Conservation (phyloP, 2,329 filamentous ascomycete species). For the Sphaerulina vaccinii region DNA sequence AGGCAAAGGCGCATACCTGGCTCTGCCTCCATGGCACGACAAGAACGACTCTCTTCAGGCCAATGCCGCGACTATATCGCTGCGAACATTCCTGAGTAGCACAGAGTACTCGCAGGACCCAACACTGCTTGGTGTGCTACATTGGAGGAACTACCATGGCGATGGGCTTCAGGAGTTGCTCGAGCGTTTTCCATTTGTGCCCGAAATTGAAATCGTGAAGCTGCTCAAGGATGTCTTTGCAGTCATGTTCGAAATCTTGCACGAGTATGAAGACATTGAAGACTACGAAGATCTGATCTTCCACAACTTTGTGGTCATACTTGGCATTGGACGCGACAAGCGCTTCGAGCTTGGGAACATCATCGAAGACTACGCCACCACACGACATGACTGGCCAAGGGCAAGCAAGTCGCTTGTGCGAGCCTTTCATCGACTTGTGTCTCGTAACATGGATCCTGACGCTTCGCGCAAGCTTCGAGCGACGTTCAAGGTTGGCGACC, state of each 20-base stretch:
- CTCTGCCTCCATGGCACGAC: conserved; percentile 75
- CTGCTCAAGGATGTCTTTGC: conserved; percentile 86
- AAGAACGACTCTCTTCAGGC: conserved; percentile 71
- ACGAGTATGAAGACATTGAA: conserved; percentile 86
- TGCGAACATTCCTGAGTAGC: conserved; percentile 88
- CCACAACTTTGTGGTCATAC: conserved; percentile 80
- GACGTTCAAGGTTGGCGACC: conserved; percentile 90
- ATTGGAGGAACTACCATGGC: conserved; percentile 63
- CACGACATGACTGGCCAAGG: conserved; percentile 87
- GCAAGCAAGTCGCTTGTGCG: conserved; percentile 83
- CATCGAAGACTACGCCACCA: conserved; percentile 88
- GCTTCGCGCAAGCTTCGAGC: conserved; percentile 81
- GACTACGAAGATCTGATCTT: conserved; percentile 93
- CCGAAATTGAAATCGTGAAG: conserved; percentile 97
- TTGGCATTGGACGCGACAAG: conserved; percentile 91
- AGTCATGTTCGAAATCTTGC: conserved; percentile 84
- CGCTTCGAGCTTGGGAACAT: conserved; percentile 88
- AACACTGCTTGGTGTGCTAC: conserved; percentile 75
- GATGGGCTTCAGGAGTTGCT: conserved; percentile 72
- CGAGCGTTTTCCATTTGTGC: conserved; percentile 84
- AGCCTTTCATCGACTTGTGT: conserved; percentile 79
- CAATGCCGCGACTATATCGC: conserved; percentile 67
- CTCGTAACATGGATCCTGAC: conserved; percentile 78
- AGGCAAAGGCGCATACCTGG: conserved; percentile 84
- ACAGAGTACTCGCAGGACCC: conserved; percentile 93